Percentiles rank a stretch among this genome's conserved stretches.
Evolutionary conservation across 352 stramenopile species (phyloP).

Genomic region (Phytophthora pistaciae): DNA sequence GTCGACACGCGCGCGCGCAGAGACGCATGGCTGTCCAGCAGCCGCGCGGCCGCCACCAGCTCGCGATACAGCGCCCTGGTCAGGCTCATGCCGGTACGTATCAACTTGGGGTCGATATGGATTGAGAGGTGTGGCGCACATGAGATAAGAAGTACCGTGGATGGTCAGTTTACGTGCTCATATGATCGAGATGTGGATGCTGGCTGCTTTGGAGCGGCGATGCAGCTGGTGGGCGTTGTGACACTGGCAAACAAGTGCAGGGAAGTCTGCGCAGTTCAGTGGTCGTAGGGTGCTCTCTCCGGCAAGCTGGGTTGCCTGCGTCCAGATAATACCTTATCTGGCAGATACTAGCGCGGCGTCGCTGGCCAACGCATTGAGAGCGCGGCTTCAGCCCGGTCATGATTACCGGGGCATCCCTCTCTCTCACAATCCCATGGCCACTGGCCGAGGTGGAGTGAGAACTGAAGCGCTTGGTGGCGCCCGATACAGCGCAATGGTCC

Average conservation of each 20-base stretch:
- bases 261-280: neutral
- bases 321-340: too few relatives aligned
- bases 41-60: constrained; percentile 56
- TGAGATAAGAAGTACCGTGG: neutral
- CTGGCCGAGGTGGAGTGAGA: neutral
- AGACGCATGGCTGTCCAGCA: constrained; percentile 65
- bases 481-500: too few relatives aligned
- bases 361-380: neutral
- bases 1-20: constrained; percentile 73
- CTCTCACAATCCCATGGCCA: neutral
- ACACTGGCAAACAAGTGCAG: neutral
- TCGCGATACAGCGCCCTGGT: constrained; percentile 74
- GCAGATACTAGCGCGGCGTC: neutral
- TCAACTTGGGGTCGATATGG: neutral
- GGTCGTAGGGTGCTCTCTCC: neutral
- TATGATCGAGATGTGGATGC: neutral
- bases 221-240: constrained; percentile 3
- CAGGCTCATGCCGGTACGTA: constrained; percentile 49
- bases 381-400: neutral
- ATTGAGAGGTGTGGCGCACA: neutral
- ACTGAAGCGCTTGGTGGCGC: too few relatives aligned
- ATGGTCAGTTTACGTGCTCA: neutral
- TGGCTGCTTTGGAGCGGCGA: neutral
- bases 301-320: neutral
- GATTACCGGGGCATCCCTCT: neutral